Conservation (phyloP, 331 rosid genomes). For the Quercus lobata region DNA sequence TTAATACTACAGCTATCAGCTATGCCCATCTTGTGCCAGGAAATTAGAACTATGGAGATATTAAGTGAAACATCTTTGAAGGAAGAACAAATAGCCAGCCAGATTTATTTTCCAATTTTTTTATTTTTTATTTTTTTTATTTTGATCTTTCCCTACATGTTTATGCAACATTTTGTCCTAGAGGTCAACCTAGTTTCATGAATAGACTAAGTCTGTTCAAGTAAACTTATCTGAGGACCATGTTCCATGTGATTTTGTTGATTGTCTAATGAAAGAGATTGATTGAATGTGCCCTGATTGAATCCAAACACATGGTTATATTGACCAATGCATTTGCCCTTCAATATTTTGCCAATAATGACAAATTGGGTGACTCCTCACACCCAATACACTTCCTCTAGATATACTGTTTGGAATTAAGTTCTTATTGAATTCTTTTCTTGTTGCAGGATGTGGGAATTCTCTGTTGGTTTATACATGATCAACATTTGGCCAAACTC, state of each 20-base stretch:
- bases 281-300: not conserved
- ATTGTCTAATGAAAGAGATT: not conserved
- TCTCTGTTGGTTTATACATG: conserved; percentile 92
- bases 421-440: not conserved
- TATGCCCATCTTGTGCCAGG: not conserved
- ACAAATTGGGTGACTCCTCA: not conserved
- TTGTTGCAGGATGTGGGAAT: conserved; percentile 89
- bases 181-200: not conserved
- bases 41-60: conserved; percentile 14
- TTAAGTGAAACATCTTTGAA: not conserved
- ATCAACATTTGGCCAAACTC: conserved; percentile 90
- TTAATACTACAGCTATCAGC: not conserved
- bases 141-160: no score
- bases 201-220: not conserved
- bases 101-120: no score
- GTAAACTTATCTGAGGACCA: not conserved
- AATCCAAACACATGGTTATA: no score
- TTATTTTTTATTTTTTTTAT: no score
- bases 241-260: not conserved
- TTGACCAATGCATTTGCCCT: no score
- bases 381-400: not conserved
- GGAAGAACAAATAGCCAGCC: not conserved
- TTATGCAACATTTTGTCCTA: not conserved
- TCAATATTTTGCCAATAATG: not conserved
- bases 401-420: not conserved